Base-by-base conservation (phyloP, 2,329 filamentous ascomycete species). In the Magnaporthiopsis poae region DNA sequence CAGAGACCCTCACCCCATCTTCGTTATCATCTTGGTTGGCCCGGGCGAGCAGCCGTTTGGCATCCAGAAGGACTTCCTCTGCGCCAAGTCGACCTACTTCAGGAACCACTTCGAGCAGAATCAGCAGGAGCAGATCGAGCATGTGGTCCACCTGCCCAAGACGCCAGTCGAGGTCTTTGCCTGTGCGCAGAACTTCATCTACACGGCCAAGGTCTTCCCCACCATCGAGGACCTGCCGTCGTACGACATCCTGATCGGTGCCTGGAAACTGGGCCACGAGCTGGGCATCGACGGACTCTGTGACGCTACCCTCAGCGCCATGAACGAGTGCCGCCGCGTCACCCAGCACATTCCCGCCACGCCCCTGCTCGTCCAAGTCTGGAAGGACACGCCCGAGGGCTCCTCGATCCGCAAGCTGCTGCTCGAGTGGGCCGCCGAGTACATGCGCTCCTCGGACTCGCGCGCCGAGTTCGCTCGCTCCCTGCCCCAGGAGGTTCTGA, bases 391-490 rank as follows among this genome's bases (percentile, higher is more conserved):
- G 0, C 84, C 84, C 0, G 83, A 85, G 69, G 85, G 84, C 11
- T 87, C 85, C 2, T 80, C 83, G 0, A 83, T 88, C 63, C 80
- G 86, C 59, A 79, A 80, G 68, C 80, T 88, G 56, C 79, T 88
- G 18, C 76, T 88, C 3, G 81, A 79, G 13, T 88, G 86, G 86
- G 83, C 85, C 1, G 85, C 84, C 33, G 86, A 88, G 73, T 88
- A 88, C 70, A 86, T 88, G 77, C 77, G 83, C 60, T 82, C 82
- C 0, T 86, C 84, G 3, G 81, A 85, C 29, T 79, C 80, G 1
- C 79, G 84, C 25, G 78, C 81, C 11, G 83, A 85, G 68, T 88
- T 88, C 71, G 86, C 83, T 61, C 83, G 83, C 70, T 84, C 84
- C 0, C 78, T 88, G 3, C 86, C 86, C 0, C 83, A 88, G 69